These are phyloP conservation scores for Podaxis sp. DNA, from an alignment of 768 basidiomycete species.

Conservation along the genomic window DNA sequence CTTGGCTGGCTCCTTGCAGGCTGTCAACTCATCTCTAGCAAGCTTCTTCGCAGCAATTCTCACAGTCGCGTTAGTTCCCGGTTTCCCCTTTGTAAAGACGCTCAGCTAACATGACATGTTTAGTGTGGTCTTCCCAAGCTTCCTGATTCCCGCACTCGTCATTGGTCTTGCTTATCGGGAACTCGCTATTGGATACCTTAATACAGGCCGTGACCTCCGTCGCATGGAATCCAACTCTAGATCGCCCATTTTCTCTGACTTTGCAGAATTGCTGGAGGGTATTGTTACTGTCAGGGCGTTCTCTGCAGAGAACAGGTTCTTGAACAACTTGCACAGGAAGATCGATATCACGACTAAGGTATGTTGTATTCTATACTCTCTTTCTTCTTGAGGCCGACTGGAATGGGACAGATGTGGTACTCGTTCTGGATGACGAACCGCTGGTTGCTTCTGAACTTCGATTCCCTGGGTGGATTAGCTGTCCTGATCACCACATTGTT, in stretches of 20 bases:
- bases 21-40: conserved; percentile 77
- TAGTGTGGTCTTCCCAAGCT: conserved; percentile 76
- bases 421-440: conserved; percentile 89
- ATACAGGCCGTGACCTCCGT: conserved; percentile 80
- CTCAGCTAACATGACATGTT: background rate
- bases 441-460: conserved; percentile 84
- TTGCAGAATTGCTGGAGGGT: conserved; percentile 80
- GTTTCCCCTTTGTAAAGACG: conserved; percentile 1
- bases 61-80: conserved; percentile 59
- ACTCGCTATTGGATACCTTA: conserved; percentile 70
- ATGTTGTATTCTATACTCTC: background rate
- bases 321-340: conserved; percentile 70
- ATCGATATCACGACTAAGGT: conserved; percentile 81
- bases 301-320: conserved; percentile 75
- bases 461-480: conserved; percentile 69
- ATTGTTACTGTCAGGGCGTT: conserved; percentile 95
- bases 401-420: conserved; percentile 67
- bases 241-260: conserved; percentile 83
- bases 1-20: conserved; percentile 65
- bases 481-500: conserved; percentile 79
- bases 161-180: conserved; percentile 75
- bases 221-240: conserved; percentile 90
- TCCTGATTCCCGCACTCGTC: conserved; percentile 73
- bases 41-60: conserved; percentile 76
- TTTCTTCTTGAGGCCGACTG: background rate